A percentile compares a stretch with the other conserved stretches of the same genome.
These are phyloP conservation scores for Raphanus raphanistrum DNA, from an alignment of 345 rosid genomes.

Conservation along the genomic window DNA sequence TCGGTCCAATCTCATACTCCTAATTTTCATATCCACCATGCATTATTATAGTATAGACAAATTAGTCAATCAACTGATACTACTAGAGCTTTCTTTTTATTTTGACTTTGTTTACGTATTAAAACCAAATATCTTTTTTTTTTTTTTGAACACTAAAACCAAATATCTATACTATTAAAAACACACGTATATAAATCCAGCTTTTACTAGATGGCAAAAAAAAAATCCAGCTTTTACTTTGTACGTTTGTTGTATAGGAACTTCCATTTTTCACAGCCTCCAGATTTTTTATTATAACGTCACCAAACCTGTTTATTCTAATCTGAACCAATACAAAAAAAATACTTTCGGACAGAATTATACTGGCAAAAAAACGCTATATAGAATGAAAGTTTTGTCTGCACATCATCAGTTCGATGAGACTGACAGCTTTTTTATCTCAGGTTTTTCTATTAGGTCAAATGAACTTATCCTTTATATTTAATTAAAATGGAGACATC, in stretches of 20 bases:
- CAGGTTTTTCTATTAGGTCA: background rate
- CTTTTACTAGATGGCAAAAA: too few species aligned
- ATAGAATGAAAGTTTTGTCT: background rate
- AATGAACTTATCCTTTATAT: slow-evolving; percentile 2
- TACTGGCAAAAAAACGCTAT: slow-evolving; percentile 5
- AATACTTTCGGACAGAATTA: background rate
- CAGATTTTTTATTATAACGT: slow-evolving; percentile 15
- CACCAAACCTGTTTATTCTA: slow-evolving; percentile 4
- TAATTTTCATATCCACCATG: slow-evolving; percentile 11
- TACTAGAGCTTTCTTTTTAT: slow-evolving; percentile 25
- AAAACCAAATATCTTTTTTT: background rate
- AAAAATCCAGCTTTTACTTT: slow-evolving; percentile 12
- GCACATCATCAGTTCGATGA: background rate
- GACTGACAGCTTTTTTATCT: background rate
- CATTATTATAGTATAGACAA: slow-evolving; percentile 28
- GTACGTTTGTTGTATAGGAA: slow-evolving; percentile 19
- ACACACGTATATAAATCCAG: background rate
- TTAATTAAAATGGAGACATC: background rate
- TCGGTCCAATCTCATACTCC: slow-evolving; percentile 38
- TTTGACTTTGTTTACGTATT: background rate
- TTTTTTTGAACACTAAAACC: too few species aligned
- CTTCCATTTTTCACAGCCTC: slow-evolving; percentile 24
- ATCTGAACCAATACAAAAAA: slow-evolving; percentile 15
- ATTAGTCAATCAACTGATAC: slow-evolving; percentile 14
- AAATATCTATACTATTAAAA: background rate